Conservation (phyloP, 108 stramenopile species). For the Craspedostauros australis region DNA sequence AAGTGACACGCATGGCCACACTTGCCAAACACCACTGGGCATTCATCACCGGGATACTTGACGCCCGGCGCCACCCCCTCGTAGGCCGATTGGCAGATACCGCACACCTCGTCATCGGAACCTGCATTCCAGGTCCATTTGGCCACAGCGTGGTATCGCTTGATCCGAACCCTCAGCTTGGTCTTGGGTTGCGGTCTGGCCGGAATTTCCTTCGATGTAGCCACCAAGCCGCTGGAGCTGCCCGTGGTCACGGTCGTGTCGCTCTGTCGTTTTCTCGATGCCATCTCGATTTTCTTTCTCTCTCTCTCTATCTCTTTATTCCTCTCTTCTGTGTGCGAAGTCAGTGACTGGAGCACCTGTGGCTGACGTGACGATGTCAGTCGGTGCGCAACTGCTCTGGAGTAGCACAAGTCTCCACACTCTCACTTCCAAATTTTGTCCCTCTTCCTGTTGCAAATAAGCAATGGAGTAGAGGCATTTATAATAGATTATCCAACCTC, state of each 20-base stretch:
- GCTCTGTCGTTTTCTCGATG: constrained; percentile 27
- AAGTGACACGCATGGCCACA: constrained; percentile 88
- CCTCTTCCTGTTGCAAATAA: too few relatives aligned
- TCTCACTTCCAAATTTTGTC: too few relatives aligned
- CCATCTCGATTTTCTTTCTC: too few relatives aligned
- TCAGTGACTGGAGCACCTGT: too few relatives aligned
- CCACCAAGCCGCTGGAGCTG: neutral
- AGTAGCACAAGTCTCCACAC: too few relatives aligned
- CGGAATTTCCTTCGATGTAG: neutral
- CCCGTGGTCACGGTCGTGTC: constrained; percentile 17
- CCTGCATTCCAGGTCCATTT: constrained; percentile 83
- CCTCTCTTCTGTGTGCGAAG: too few relatives aligned
- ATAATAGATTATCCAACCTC: too few relatives aligned
- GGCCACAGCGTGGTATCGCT: constrained; percentile 73
- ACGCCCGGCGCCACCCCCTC: constrained; percentile 82
- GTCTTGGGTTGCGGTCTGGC: constrained; percentile 11
- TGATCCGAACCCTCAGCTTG: constrained; percentile 60
- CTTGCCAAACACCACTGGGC: constrained; percentile 84
- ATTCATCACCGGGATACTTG: constrained; percentile 88
- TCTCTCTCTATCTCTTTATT: too few relatives aligned
- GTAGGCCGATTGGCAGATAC: constrained; percentile 87
- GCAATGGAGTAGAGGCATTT: too few relatives aligned
- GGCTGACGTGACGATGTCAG: too few relatives aligned
- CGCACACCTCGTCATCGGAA: constrained; percentile 69
- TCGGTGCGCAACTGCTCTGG: too few relatives aligned